Evolutionary conservation across 495 filamentous ascomycete species (phyloP), one percentile per base, ranked within the genome.

Genomic region (Aspergillus kassunensis): DNA sequence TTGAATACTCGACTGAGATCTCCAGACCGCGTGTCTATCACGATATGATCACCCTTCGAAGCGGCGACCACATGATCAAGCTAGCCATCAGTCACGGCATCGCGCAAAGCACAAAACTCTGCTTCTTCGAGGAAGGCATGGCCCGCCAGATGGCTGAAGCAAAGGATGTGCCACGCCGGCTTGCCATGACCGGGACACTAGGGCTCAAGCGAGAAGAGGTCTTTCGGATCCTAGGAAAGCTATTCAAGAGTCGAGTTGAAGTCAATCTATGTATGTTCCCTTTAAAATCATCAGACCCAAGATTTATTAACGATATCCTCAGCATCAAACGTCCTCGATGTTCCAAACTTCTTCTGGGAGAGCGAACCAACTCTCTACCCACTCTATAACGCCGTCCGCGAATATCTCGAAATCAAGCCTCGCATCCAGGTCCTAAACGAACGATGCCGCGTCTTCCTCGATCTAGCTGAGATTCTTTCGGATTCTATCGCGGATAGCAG

Each of bases 311-410:
- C 9, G 19, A 6, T 13, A 10, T 4, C 34, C 18, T 24, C 25
- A 95, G 89, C 93, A 48, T 95, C 90, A 12, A 99, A 97, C 59
- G 90, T 97, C 65, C 87, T 99, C 53, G 92, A 97, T 66, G 90
- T 95, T 3, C 95, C 93, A 36, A 95, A 93, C 66, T 97, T 99
- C 76, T 97, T 99, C 79, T 99, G 93, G 93, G 90, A 96, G 60
- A 86, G 86, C 25, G 93, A 99, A 63, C 93, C 93, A 30, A 96
- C 89, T 2, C 80, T 99, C 0, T 90, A 96, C 63, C 93, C 93
- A 0, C 84, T 99, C 35, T 99, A 99, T 69, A 82, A 82, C 49
- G 93, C 92, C 43, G 90, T 97, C 24, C 88, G 93, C 58, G 95
- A 97, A 62, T 99, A 99, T 65, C 84, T 99, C 39, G 93, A 99